Evolutionary conservation across 83 land plant genomes (phyloP), one percentile per base, ranked within the genome.

Genomic region (Picea mariana): DNA sequence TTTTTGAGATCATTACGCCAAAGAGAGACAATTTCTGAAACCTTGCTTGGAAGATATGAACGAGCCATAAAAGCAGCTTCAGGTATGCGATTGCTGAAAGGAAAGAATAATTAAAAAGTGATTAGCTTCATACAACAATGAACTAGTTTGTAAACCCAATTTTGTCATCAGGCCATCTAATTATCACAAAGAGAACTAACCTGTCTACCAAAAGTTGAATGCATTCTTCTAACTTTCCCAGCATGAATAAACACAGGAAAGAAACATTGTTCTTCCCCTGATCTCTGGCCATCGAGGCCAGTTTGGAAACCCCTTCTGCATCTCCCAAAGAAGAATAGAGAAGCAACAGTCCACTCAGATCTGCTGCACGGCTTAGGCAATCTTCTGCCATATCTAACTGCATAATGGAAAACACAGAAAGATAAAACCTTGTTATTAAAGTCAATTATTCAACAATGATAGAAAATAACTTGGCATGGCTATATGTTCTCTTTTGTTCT

Each of bases 311-410:
- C 55, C 90, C 90, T 72, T 84, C 83, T 20, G 83, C 85, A 83
- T 88, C 69, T 81, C 90, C 90, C 21, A 86, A 81, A 21, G 90
- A 77, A 21, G 90, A 88, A 75, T 88, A 86, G 38, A 88, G 78
- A 24, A 88, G 84, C 38, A 88, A 75, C 72, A 88, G 75, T 23
- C 90, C 90, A 83, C 90, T 88, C 8, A 86, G 63, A 80, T 88
- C 90, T 61, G 60, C 81, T 42, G 90, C 90, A 81, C 82, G 87
- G 24, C 71, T 78, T 52, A 88, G 79, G 67, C 90, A 88, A 38
- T 88, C 88, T 62, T 88, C 88, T 67, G 90, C 88, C 72, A 88
- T 81, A 79, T 88, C 88, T 83, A 88, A 61, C 90, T 88, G 88
- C 79, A 76, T 4, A 42, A 60, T 4, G 38, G 63, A 13, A 24